Conservation (phyloP, 148 eudicot species). For the Fagopyrum tataricum region DNA sequence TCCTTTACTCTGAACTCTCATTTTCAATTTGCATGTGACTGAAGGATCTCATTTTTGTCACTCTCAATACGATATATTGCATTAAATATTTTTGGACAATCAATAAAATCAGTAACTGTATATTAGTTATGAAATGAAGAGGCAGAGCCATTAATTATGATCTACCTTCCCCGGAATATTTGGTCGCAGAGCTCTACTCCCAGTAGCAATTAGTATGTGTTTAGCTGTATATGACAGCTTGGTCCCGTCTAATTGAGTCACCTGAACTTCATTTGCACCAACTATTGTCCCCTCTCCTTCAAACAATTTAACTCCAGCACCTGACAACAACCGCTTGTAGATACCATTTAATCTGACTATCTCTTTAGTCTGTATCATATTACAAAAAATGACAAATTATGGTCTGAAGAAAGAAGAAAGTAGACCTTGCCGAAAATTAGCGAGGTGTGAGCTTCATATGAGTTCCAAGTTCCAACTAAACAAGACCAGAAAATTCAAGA, state of each 20-base stretch:
- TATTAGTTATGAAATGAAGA: neutral
- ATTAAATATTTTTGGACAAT: neutral
- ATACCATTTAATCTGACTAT: slow-evolving; percentile 72
- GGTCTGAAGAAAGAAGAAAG: no score
- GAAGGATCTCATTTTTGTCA: neutral
- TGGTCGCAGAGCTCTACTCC: slow-evolving; percentile 81
- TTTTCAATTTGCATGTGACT: neutral
- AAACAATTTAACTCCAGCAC: slow-evolving; percentile 84
- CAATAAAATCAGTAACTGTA: neutral
- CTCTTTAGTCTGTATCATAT: slow-evolving; percentile 66
- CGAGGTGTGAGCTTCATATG: no score
- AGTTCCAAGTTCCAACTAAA: neutral
- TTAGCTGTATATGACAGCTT: slow-evolving; percentile 78
- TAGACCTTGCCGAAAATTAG: no score
- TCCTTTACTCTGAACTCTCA: neutral
- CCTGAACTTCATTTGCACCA: no score
- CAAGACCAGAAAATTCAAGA: neutral
- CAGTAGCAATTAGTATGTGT: slow-evolving; percentile 91
- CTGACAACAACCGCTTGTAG: slow-evolving; percentile 79
- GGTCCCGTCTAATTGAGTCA: slow-evolving; percentile 88
- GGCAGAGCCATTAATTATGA: neutral
- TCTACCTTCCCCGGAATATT: slow-evolving; percentile 73
- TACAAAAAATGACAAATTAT: neutral
- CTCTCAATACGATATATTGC: neutral
- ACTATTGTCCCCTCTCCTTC: slow-evolving; percentile 99